Evolutionary conservation across 2,329 filamentous ascomycete genomes (phyloP), one percentile per base, ranked within the genome.

Genomic region (Apiospora rasikravindrae): DNA sequence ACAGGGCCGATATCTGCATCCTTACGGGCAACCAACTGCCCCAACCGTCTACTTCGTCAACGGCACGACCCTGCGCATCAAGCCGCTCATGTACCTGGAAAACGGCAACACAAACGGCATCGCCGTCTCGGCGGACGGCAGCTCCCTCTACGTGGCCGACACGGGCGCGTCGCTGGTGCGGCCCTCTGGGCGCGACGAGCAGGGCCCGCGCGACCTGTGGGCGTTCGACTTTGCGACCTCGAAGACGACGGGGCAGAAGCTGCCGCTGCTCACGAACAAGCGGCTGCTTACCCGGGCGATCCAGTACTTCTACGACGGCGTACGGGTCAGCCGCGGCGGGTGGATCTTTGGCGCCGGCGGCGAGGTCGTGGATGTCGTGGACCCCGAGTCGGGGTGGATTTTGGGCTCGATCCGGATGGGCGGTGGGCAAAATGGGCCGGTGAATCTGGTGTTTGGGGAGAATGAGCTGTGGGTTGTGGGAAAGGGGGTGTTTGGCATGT

Each of bases 11-110:
- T 6, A 68, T 11, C 66, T 68, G 11, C 66, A 68, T 22, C 66
- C 66, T 10, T 68, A 47, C 42, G 66, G 66, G 4, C 13, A 1
- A 0, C 66, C 66, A 3, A 68, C 66, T 8, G n/a, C 42, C 14
- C 66, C 66, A 13, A 68, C 66, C 42, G 66, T 68, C n/a, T 68
- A 68, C 66, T 68, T 68, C 66, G 66, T 68, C 66, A 68, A 68
- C 42, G 40, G 42, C 24, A 68, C 66, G n/a, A 47, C 66, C 22
- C 13, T 68, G n/a, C 37, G 66, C 24, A 68, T 33, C 66, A 68
- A 68, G 66, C 5, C 26, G 10, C 42, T 68, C 13, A 47, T 37
- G 66, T 47, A 22, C 14, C 42, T 68, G 42, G n/a, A n/a, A 11
- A 29, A 61, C 29, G 66, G 66, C 24, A 68, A 68, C 42, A 68